Base-by-base conservation (phyloP, 192 early-diverging fungal genomes). In the Backusella tuberculispora region DNA sequence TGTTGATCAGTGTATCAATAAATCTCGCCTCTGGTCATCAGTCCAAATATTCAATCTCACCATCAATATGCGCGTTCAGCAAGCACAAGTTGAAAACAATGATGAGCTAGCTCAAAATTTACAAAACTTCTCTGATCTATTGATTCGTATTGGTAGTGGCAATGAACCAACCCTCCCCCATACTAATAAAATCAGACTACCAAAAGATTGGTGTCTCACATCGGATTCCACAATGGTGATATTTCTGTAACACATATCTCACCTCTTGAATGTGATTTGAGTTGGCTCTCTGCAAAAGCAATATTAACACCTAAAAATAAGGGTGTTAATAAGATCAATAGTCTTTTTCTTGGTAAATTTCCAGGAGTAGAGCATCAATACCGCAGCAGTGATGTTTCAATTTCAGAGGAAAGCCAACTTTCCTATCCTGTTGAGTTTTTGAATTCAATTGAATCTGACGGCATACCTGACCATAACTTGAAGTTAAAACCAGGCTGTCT, bases 1-100 rank as follows among this genome's bases (percentile, higher is more conserved):
- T 50, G 48, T 82, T 5, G 12, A 40, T 46, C 63, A 73, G 9
- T 78, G 81, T 24, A 21, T 76, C 24, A 82, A 82, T 53, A 38
- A 63, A 5, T 76, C 77, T 26, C n/a, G 17, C 5, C 46, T 73
- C 64, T 41, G 56, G 76, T 2, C 63, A 63, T 2, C 17, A 40
- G 66, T 63, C 56, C n/a, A n/a, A n/a, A n/a, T n/a, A n/a, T n/a
- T n/a, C n/a, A n/a, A 71, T 72, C 12, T 50, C 3, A 26, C 6
- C 0, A 14, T 43, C 63, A 19, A 75, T 46, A 81, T 78, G 73
- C 44, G 72, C 45, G 56, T 78, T 13, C 8, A 13, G 4, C 46
- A 63, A 5, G 46, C 69, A n/a, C 12, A 13, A 14, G 3, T 14
- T 3, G 12, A 13, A n/a, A 37, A 42, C 29, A 21, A 12, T 21